Evolutionary conservation across 495 filamentous ascomycete species (phyloP), one percentile per base, ranked within the genome.

Genomic region (Penicillium paradoxum): DNA sequence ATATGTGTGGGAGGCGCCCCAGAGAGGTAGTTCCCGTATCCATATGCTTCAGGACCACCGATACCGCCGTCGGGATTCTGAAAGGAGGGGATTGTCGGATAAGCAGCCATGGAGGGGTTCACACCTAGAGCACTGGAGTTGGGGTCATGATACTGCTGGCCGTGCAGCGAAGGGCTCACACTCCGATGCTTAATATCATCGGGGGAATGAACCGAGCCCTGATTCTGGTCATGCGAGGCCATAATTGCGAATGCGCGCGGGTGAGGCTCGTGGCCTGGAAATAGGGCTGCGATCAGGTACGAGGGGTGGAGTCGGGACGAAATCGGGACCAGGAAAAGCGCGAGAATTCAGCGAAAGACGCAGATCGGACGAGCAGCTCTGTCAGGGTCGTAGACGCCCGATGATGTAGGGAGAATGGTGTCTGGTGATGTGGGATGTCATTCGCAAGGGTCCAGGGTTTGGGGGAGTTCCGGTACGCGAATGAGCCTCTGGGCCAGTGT

Each of bases 141-240:
- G 24, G 62, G 58, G 50, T 74, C 60, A 29, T 74, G 67, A 55
- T 74, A 71, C 17, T 68, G 68, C 25, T 69, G 71, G 48, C 51
- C 56, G 59, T 72, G 71, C 38, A 65, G 55, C 39, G 69, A 72
- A 11, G 73, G 71, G 66, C 74, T 77, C 55, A 69, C 63, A 48
- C 71, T 72, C 54, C 71, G 71, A 61, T 61, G 69, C 51, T 71
- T 63, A 41, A 64, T 49, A 41, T 55, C 55, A 4, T 36, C 62
- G 21, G 67, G 56, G 42, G 65, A 62, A 44, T 64, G 53, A 37
- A 64, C 65, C 43, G 64, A 50, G 47, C 69, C 61, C 18, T 57
- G 68, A 58, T 48, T 50, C 40, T 58, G 63, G 30, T 73, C 66
- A 52, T 73, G 70, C 29, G 71, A 69, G 52, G 66, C 65, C 73